phyloP scores from a whole-genome alignment of 2,329 filamentous ascomycete species.

The Pseudocercospora ulei region DNA sequence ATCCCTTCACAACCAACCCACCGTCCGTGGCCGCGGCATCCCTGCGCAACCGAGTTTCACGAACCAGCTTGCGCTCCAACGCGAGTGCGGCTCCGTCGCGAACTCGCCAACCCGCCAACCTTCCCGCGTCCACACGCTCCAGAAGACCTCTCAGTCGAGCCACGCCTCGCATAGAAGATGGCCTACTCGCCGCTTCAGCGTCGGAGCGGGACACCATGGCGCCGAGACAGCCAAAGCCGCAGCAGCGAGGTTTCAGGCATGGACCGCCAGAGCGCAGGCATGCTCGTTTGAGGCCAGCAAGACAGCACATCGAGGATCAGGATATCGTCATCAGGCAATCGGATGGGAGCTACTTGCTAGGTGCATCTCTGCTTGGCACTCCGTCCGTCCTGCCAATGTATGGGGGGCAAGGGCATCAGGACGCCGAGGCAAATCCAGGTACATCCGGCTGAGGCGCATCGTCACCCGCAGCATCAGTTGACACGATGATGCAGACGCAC shows the following conservation, averaged over 20 bases:
- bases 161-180: constrained; percentile 25
- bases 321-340: constrained; percentile 29
- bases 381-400: constrained; percentile 12
- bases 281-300: constrained; percentile 9
- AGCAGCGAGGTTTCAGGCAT: constrained; percentile 16
- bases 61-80: constrained; percentile 24
- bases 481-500: constrained; percentile 11
- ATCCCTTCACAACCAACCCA: constrained; percentile 23
- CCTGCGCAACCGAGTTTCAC: constrained; percentile 22
- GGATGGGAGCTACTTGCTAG: constrained; percentile 26
- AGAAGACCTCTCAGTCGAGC: constrained; percentile 23
- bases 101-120: constrained; percentile 22
- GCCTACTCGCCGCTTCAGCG: constrained; percentile 27
- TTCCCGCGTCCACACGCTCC: constrained; percentile 26
- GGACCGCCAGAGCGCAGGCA: constrained; percentile 20
- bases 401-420: constrained; percentile 9
- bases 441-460: constrained; percentile 3
- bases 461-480: constrained; percentile 1
- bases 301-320: constrained; percentile 19
- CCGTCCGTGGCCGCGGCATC: constrained; percentile 16
- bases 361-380: constrained; percentile 10
- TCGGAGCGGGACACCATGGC: constrained; percentile 20
- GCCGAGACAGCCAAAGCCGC: constrained; percentile 14
- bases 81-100: constrained; percentile 25
- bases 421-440: constrained; percentile 12